phyloP scores from a whole-genome alignment of 2,329 filamentous ascomycete genomes.

The Diaporthe amygdali region DNA sequence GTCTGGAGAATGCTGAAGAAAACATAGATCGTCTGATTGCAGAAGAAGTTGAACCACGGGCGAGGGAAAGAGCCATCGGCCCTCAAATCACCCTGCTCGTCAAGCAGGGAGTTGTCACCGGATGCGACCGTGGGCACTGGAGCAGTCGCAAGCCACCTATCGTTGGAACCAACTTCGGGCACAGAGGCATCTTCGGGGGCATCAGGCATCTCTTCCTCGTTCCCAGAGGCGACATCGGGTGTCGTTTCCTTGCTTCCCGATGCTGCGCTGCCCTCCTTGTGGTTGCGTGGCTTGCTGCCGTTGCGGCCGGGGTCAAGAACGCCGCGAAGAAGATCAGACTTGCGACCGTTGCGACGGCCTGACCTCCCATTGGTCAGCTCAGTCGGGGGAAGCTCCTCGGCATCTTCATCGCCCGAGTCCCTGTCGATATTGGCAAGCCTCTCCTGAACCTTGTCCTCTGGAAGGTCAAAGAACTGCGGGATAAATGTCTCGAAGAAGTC shows the following conservation, averaged over 20 bases:
- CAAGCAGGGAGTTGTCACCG: slow-evolving; percentile 60
- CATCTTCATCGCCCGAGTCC: slow-evolving; percentile 76
- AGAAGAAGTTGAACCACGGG: slow-evolving; percentile 86
- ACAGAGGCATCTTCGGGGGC: slow-evolving; percentile 60
- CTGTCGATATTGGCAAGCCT: slow-evolving; percentile 72
- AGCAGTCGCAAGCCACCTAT: slow-evolving; percentile 68
- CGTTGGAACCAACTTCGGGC: slow-evolving; percentile 65
- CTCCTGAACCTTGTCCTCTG: slow-evolving; percentile 71
- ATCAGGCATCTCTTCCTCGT: slow-evolving; percentile 77
- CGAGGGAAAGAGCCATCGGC: slow-evolving; percentile 82
- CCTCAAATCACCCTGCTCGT: slow-evolving; percentile 68
- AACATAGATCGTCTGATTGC: slow-evolving; percentile 89
- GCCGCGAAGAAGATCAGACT: slow-evolving; percentile 80
- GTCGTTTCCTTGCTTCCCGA: slow-evolving; percentile 87
- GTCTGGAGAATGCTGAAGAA: slow-evolving; percentile 94
- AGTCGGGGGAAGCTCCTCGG: slow-evolving; percentile 73
- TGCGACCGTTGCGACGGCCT: slow-evolving; percentile 72
- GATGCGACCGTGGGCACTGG: slow-evolving; percentile 60
- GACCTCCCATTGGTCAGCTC: slow-evolving; percentile 73
- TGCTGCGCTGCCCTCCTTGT: slow-evolving; percentile 80
- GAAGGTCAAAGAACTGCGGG: slow-evolving; percentile 76
- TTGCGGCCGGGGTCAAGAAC: slow-evolving; percentile 81
- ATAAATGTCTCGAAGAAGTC: slow-evolving; percentile 81
- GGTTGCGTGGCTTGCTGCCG: slow-evolving; percentile 70
- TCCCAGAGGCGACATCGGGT: slow-evolving; percentile 78